Base-by-base conservation (phyloP, 768 basidiomycete species). In the Clavaria fumosa region DNA sequence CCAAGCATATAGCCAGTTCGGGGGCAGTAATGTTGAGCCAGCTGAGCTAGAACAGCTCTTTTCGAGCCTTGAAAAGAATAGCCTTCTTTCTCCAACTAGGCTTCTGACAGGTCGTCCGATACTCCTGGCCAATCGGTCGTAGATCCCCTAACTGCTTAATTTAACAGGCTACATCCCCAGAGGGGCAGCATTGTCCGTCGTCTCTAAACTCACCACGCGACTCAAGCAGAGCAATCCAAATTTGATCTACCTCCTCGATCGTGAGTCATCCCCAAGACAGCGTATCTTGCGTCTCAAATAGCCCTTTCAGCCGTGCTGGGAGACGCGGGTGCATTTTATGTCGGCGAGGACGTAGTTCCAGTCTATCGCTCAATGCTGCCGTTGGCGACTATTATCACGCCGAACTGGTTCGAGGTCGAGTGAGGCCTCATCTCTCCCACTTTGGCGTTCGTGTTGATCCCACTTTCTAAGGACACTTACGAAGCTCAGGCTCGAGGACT, bases 351-450 rank as follows among this genome's bases (percentile, higher is more conserved):
- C 43, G 86, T 90, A 6, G 63, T 97, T 42, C 86, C 89, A 1
- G 67, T 86, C 26, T 97, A 99, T 61, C 72, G 76, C 32, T 60
- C 66, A 28, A 70, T 90, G 60, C 63, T 93, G 1, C 64, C 74
- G n/a, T 59, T 75, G n/a, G 80, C 95, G 2, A 84, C 84, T 0
- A 76, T 96, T 34, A 96, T 96, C 45, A 89, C 95, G 0, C 95
- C 95, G 0, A 99, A 99, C 52, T 95, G 90, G 74, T 99, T 90
- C 48, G 95, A 99, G 62, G 83, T 81, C 43, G 93, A 97, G 89
- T 91, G 53, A 55, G 77, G 56, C 10, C 28, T 38, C 23, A 28
- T 4, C 27, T 21, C 28, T 23, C 15, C 20, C 34, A 21, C 73
- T 47, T 48, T 67, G 47, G 7, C 36, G 23, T 7, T n/a, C n/a